phyloP scores from a whole-genome alignment of 2,329 filamentous ascomycete genomes.

The Dothideomycetes sp. region DNA sequence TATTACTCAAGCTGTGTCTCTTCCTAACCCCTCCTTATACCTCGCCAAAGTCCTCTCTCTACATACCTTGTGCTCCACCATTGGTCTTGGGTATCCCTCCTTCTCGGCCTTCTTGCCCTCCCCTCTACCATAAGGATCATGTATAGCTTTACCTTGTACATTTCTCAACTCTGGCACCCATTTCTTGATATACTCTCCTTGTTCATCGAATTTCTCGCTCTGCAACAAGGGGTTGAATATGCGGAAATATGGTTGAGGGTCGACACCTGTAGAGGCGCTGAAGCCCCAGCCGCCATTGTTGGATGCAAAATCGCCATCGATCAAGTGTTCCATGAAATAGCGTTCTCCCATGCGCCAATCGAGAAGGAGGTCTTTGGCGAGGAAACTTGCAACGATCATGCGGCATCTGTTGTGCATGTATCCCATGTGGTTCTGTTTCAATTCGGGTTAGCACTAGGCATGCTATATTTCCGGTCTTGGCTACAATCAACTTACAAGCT shows the following conservation, averaged over 20 bases:
- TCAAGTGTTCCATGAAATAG: conserved; percentile 72
- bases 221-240: conserved; percentile 83
- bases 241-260: conserved; percentile 82
- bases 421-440: conserved; percentile 44
- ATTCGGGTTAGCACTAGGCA: too few species aligned
- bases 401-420: conserved; percentile 82
- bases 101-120: conserved; percentile 50
- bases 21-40: conserved; percentile 58
- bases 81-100: conserved; percentile 62
- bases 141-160: conserved; percentile 59
- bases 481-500: conserved; percentile 42
- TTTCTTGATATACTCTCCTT: conserved; percentile 69
- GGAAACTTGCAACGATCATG: conserved; percentile 75
- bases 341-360: conserved; percentile 77
- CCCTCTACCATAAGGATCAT: conserved; percentile 68
- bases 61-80: conserved; percentile 64
- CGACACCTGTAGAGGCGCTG: conserved; percentile 60
- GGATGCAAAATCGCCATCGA: conserved; percentile 71
- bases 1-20: conserved; percentile 38
- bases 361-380: conserved; percentile 69
- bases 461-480: too few species aligned
- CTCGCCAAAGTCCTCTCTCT: conserved; percentile 58
- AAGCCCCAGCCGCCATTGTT: conserved; percentile 68
- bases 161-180: conserved; percentile 70
- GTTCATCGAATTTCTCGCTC: conserved; percentile 73